Base-by-base conservation (phyloP, 208 protist species). In the Acanthamoeba quina region DNA sequence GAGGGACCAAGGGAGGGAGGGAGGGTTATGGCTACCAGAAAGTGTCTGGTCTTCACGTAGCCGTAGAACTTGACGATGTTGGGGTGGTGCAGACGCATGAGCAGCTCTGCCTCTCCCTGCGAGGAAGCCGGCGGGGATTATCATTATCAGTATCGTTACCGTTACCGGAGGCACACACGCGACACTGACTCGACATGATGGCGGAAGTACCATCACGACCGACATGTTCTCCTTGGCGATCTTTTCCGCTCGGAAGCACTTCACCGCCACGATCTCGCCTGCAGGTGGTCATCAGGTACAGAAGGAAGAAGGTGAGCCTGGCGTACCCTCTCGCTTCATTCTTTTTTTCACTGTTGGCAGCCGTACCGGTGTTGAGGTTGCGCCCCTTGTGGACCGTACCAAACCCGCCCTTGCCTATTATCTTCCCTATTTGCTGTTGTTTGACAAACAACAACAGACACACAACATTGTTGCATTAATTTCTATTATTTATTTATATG, bases 41-140 rank as follows among this genome's bases (percentile, higher is more conserved):
- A 94, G 26, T 97, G 91, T 47, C 96, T 95, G 44, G 96, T 97
- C 31, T 95, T 95, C n/a, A 94, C 86, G 82, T 97, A 96, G 68
- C 95, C 95, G 29, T 98, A 78, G 76, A 98, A 99, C 89, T 98
- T 97, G 82, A 98, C 97, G 58, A 98, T 98, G 88, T 98, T 96
- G 49, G 89, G 58, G 78, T 98, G 97, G 21, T 98, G 90, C 29
- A 98, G 95, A 1, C 94, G 58, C 83, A 96, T 96, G 41, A 98
- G 92, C 7, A 98, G 86, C 44, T 97, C 68, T 31, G 98, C 97
- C 82, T 98, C 97, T 13, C 26, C 34, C 95, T 96, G 62, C 2
- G 64, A 72, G 64, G 60, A 24, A 21, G 24, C 37, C 37, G 24
- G 31, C 21, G 60, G 3, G 0, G 3, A 66, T 13, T 13, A 66